Evolutionary conservation across 2,329 filamentous ascomycete genomes (phyloP).

Genomic region (Bimuria novae-zelandiae): DNA sequence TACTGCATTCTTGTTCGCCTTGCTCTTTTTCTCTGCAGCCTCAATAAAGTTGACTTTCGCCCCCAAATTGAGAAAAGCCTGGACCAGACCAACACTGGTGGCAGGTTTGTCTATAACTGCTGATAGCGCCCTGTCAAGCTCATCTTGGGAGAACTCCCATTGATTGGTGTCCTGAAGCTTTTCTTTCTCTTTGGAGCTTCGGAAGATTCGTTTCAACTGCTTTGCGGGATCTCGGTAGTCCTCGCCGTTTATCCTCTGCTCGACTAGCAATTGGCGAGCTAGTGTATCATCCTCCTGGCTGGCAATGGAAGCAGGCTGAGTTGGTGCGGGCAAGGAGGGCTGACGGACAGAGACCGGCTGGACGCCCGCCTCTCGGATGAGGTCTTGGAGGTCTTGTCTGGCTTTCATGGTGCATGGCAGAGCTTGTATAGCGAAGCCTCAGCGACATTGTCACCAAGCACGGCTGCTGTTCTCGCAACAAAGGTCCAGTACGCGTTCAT

Average conservation of each 20-base stretch:
- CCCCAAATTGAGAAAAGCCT: constrained; percentile 40
- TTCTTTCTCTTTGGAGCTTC: constrained; percentile 42
- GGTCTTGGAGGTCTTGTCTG: constrained; percentile 34
- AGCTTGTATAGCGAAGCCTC: background rate
- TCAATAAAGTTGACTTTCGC: constrained; percentile 42
- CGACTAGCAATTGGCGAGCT: constrained; percentile 37
- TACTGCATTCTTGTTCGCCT: constrained; percentile 22
- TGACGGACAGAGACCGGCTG: constrained; percentile 30
- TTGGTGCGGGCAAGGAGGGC: constrained; percentile 39
- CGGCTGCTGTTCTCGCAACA: background rate
- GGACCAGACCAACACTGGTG: constrained; percentile 36
- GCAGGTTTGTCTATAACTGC: constrained; percentile 36
- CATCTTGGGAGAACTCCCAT: constrained; percentile 42
- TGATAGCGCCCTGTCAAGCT: constrained; percentile 42
- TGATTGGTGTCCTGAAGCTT: constrained; percentile 31
- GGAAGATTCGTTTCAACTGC: constrained; percentile 42
- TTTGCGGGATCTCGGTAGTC: constrained; percentile 35
- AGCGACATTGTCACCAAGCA: background rate
- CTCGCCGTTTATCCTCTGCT: constrained; percentile 35
- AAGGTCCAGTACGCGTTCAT: background rate
- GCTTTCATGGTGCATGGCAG: constrained; percentile 28
- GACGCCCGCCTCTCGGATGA: constrained; percentile 37
- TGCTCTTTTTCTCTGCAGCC: constrained; percentile 24
- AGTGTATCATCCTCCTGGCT: constrained; percentile 39
- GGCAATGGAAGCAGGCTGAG: constrained; percentile 31